These are phyloP conservation scores for Eucalyptus microcorys DNA, from an alignment of 345 rosid genomes.

Conservation along the genomic window DNA sequence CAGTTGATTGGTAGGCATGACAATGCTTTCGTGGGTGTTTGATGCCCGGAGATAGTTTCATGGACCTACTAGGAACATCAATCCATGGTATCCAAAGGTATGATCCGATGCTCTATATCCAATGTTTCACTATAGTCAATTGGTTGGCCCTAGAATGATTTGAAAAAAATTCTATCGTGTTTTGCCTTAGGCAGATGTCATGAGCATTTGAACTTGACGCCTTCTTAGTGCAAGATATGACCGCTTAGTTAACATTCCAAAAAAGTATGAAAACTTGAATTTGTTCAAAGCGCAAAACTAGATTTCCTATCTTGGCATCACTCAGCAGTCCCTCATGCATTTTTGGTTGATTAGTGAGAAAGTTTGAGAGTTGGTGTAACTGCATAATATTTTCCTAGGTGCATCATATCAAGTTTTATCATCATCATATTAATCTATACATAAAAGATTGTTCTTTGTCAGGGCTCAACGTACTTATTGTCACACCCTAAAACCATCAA, in stretches of 20 bases:
- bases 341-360: background rate
- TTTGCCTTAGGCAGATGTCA: background rate
- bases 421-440: background rate
- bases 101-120: background rate
- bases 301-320: background rate
- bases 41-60: conserved; percentile 50
- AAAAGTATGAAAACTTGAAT: background rate
- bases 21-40: conserved; percentile 41
- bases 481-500: too few species aligned
- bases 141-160: background rate
- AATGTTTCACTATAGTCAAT: background rate
- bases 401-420: background rate
- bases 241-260: background rate
- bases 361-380: background rate
- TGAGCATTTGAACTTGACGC: background rate
- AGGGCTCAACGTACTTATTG: background rate
- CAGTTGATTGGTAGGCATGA: conserved; percentile 27
- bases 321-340: background rate
- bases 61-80: conserved; percentile 50
- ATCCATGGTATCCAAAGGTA: conserved; percentile 8
- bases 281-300: background rate
- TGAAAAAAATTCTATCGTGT: background rate
- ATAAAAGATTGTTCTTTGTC: background rate
- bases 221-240: background rate
- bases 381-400: background rate